Evolutionary conservation across 2,329 filamentous ascomycete genomes (phyloP).

Genomic region (Periconia digitata): DNA sequence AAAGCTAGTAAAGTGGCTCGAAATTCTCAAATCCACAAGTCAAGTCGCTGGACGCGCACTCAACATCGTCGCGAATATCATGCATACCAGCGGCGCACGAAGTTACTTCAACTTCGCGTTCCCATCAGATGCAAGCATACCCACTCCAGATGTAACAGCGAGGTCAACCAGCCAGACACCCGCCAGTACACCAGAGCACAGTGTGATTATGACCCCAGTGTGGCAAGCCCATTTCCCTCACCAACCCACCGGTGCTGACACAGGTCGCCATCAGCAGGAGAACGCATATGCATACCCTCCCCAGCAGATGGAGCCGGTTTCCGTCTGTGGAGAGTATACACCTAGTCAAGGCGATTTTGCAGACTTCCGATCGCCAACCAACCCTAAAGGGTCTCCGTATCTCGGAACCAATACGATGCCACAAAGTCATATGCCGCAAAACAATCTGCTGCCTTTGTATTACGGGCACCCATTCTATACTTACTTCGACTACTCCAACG

Average conservation of each 20-base stretch:
- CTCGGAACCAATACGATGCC: not conserved
- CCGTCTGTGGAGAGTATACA: not conserved
- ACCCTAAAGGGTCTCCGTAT: not conserved
- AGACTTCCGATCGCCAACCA: not conserved
- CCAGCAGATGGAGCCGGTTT: not conserved
- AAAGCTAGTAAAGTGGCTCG: conserved; percentile 36
- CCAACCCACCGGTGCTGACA: not conserved
- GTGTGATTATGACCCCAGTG: not conserved
- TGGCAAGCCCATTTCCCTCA: not conserved
- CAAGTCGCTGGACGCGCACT: conserved; percentile 34
- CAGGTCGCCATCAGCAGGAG: not conserved
- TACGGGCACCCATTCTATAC: conserved; percentile 15
- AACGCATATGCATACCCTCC: not conserved
- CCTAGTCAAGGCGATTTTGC: not conserved
- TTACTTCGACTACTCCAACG: conserved; percentile 9
- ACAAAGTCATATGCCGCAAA: not conserved
- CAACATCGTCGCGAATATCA: conserved; percentile 14
- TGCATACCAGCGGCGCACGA: not conserved
- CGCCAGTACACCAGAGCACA: not conserved
- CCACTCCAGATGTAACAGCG: not conserved
- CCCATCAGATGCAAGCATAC: not conserved
- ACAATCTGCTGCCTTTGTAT: conserved; percentile 4
- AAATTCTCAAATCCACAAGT: conserved; percentile 27
- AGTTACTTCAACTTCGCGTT: conserved; percentile 1
- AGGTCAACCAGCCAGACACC: not conserved